Base-by-base conservation (phyloP, 2,329 filamentous ascomycete genomes). In the Colletotrichum limetticola region DNA sequence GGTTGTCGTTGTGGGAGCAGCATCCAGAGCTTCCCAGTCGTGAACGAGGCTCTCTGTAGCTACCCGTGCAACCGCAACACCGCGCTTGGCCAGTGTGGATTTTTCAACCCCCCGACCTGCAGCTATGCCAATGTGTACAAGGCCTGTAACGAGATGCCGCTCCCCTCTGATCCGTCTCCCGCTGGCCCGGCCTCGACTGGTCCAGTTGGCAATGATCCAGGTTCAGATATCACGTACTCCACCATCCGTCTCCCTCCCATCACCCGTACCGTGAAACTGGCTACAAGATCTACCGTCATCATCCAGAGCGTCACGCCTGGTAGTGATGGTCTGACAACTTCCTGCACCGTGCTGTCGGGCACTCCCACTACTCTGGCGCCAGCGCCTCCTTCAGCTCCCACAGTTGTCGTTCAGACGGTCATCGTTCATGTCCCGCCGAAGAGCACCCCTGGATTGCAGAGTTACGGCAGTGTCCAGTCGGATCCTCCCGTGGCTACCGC, bases 1-100 rank as follows among this genome's bases (percentile, higher is more conserved):
- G 49, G 53, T 16, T 75, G 74, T 32, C 74, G 57, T 12, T 75
- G 74, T 42, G 71, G 71, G 52, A 67, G 61, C 52, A 68, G 62
- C 30, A 42, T 68, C 60, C 55, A 35, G 19, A 61, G n/a, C 14
- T 53, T 68, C 19, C 26, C 22, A 16, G 63, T 37, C 19, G 37
- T 67, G 3, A 68, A 74, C 14, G 74, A 75, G 22, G 22, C 53
- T 49, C 32, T 67, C 58, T 75, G 74, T 12, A 60, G 64, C 64
- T 72, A 30, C 9, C 35, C 68, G 1, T 74, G 71, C 71, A 63
- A 42, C 19, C 42, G 62, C 22, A 52, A 67, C 37, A 12, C 62
- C 37, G 32, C 49, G 26, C 49, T 56, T 1, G 68, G 71, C 2
- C 72, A 62, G 52, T 74, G 71, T 12, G 62, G 71, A 30, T 71